Base-by-base conservation (phyloP, 2,329 filamentous ascomycete species). In the Botrytis porri region DNA sequence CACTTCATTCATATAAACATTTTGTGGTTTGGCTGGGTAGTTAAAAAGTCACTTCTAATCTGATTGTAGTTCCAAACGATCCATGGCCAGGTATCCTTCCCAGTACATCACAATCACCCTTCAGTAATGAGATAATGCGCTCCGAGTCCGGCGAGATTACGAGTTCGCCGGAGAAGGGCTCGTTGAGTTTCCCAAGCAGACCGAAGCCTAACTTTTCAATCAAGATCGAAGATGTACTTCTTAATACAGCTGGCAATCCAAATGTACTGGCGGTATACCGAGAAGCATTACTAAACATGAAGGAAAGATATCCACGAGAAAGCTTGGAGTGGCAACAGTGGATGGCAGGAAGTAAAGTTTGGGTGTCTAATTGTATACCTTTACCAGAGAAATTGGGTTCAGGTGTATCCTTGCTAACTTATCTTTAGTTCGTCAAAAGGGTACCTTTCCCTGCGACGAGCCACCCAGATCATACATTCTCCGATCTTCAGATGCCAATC, bases 351-450 rank as follows among this genome's bases (percentile, higher is more conserved):
- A 70, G n/a, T 29, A 35, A 73, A 51, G 57, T 75, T 7, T 76
- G 75, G 75, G 4, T n/a, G 4, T 41, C 63, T 25, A 72, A 69
- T 25, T 71, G 75, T 76, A 74, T 18, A 65, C 62, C 63, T 18
- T 35, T 20, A 35, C 41, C 7, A 22, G n/a, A 1, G 9, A 1
- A 3, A 48, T n/a, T n/a, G 43, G 7, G 7, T 10, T 41, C 35
- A n/a, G 8, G n/a, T 12, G 12, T 25, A 9, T 12, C n/a, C 22
- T 9, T 14, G 51, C 61, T 70, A 57, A 72, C 8, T 14, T 22
- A 20, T 39, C 6, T 3, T 35, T 32, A 66, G 62, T 63, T 25
- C 51, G n/a, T 32, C 45, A 61, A 32, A 45, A n/a, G 4, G 63
- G 70, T 9, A n/a, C 29, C 14, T 72, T 69, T 60, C 63, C 70